phyloP scores from a whole-genome alignment of 768 basidiomycete genomes.

The Collybiopsis confluens region DNA sequence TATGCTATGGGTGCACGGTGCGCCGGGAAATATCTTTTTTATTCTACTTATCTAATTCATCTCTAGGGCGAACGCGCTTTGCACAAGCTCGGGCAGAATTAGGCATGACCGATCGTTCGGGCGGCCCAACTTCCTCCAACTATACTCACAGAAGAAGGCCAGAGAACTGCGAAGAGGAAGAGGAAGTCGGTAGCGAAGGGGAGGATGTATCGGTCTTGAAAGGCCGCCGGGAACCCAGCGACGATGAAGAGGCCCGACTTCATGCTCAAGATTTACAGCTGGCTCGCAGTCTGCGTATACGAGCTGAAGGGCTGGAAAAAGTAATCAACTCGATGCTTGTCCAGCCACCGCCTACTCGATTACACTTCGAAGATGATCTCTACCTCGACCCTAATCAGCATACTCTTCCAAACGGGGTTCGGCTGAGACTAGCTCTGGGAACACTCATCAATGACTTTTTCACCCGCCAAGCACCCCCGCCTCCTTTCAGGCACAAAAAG shows the following conservation, averaged over 20 bases:
- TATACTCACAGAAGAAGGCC: constrained; percentile 64
- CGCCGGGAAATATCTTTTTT: constrained; percentile 4
- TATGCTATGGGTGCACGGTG: constrained; percentile 78
- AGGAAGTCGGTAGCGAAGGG: constrained; percentile 60
- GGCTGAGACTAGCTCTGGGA: constrained; percentile 69
- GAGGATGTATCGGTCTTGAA: constrained; percentile 52
- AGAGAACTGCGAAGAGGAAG: constrained; percentile 75
- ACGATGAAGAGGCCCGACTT: constrained; percentile 55
- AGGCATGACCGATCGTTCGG: constrained; percentile 79
- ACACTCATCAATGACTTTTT: constrained; percentile 82
- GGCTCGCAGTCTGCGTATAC: constrained; percentile 60
- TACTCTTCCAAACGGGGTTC: constrained; percentile 74
- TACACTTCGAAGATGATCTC: constrained; percentile 50
- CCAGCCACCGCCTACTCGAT: constrained; percentile 66
- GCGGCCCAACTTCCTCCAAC: constrained; percentile 57
- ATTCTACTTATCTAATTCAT: not conserved
- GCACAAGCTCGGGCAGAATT: constrained; percentile 82
- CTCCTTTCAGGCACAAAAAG: constrained; percentile 39
- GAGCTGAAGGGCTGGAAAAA: constrained; percentile 80
- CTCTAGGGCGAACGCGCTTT: constrained; percentile 62
- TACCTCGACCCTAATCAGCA: constrained; percentile 56
- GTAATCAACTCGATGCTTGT: constrained; percentile 78
- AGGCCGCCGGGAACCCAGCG: constrained; percentile 41
- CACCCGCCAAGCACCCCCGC: constrained; percentile 60
- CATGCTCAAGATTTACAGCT: constrained; percentile 57